Base-by-base conservation (phyloP, 2,329 filamentous ascomycete species). In the Diplodia mutila region DNA sequence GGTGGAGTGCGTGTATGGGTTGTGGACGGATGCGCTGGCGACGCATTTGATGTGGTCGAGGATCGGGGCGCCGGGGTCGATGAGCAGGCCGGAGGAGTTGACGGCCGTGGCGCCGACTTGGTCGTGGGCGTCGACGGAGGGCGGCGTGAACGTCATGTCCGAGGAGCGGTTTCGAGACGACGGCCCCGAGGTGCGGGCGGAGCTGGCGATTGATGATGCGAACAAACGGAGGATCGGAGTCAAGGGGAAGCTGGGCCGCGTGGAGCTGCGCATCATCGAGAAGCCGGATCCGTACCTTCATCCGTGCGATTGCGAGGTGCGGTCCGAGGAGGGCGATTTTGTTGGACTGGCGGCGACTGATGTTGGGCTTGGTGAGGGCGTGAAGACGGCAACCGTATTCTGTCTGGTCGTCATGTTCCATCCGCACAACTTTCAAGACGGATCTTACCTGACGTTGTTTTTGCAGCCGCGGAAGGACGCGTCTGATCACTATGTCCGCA, bases 101-200 rank as follows among this genome's bases (percentile, higher is more conserved):
- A 12, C 2, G 27, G 59, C 9, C 0, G 27, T 51, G 42, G 53
- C 53, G 53, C 59, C 59, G 42, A 23, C 59, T 27, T 63, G 59
- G 59, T 63, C 59, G 29, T 51, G 59, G 59, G 59, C 59, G 29
- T 63, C 59, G 46, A 63, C 59, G 0, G n/a, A 23, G 42, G 59
- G 59, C 11, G 59, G 42, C 14, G 46, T 51, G 59, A 51, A 29
- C 7, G 1, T 21, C 2, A 46, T n/a, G 18, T 21, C 18, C 7
- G 34, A 37, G 34, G 34, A 37, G 29, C 8, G 9, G 12, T 37
- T 14, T 11, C 8, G 53, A 1, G 53, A 16, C 29, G 53, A 39
- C 7, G 53, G 52, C n/a, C 53, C 21, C 9, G 29, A 37, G n/a
- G 53, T 21, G n/a, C n/a, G 29, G 2, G 53, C 32, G n/a, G 11